phyloP scores from a whole-genome alignment of 345 rosid genomes.

The Limnanthes douglasii region DNA sequence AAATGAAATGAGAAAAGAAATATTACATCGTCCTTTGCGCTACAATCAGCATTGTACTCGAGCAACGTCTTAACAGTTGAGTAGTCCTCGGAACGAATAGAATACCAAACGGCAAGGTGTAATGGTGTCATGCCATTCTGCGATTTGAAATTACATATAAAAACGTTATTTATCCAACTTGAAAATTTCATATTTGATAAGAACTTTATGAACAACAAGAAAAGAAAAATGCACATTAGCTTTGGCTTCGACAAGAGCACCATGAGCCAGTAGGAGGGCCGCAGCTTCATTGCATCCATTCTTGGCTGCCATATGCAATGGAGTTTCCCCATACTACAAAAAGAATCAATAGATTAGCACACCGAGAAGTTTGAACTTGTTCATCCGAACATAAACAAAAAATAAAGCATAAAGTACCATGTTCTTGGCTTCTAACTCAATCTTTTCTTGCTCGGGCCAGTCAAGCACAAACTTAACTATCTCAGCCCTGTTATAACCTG shows the following conservation, averaged over 20 bases:
- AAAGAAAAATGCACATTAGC: constrained; percentile 35
- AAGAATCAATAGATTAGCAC: too few relatives aligned
- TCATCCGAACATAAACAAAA: too few relatives aligned
- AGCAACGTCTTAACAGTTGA: constrained; percentile 77
- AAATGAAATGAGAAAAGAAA: background rate
- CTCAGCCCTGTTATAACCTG: constrained; percentile 65
- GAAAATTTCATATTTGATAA: too few relatives aligned
- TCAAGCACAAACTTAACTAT: constrained; percentile 58
- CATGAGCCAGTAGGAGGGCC: constrained; percentile 56
- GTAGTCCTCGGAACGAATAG: constrained; percentile 61
- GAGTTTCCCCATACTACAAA: constrained; percentile 94
- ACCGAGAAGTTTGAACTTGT: too few relatives aligned
- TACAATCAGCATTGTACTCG: constrained; percentile 78
- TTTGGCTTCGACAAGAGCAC: constrained; percentile 83
- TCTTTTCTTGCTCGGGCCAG: constrained; percentile 58
- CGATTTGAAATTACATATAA: too few relatives aligned
- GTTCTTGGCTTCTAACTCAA: constrained; percentile 78
- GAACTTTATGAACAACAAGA: background rate
- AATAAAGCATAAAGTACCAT: constrained; percentile 26
- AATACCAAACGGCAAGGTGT: constrained; percentile 96
- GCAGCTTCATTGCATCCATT: constrained; percentile 87
- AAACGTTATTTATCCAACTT: too few relatives aligned
- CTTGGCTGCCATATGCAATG: constrained; percentile 99
- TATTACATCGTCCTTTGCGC: constrained; percentile 70
- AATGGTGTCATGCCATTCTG: constrained; percentile 99